Base-by-base conservation (phyloP, 139 green algal genomes). In the Mesotaenium endlicherianum region DNA sequence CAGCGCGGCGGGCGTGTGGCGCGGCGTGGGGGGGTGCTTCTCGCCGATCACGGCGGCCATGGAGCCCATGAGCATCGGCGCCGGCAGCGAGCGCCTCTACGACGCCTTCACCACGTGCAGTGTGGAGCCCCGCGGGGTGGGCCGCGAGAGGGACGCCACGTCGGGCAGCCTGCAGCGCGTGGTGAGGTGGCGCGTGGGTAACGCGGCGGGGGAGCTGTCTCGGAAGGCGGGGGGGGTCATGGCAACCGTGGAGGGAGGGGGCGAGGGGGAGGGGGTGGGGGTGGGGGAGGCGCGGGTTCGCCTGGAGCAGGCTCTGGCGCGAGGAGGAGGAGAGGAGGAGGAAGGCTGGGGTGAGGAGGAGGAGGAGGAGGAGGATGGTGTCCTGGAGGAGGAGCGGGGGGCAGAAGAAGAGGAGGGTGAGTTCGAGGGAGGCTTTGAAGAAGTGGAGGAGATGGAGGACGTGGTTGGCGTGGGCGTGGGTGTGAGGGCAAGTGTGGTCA, bases 11-110 rank as follows among this genome's bases (percentile, higher is more conserved):
- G 75, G 75, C 14, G 75, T 82, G 14, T 82, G 75, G 75, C 34
- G 42, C 16, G 75, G 75, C 26, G 75, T 79, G 30, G 75, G 14
- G 3, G 75, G 30, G 5, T 77, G 11, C 58, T 82, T 82, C 43
- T 82, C 75, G 36, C 75, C 75, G 11, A 82, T 79, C 58, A 82
- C 75, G 40, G 75, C 38, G 59, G 31, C 34, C 16, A 42, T 82
- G 75, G 75, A 82, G 75, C 75, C 75, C n/a, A 41, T 82, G 36
- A 31, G 44, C 31, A 36, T 82, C 55, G 75, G 60, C 38, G 55
- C 17, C 8, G 70, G 36, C 17, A 34, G 60, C 16, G 60, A 82
- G 59, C 70, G 70, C 59, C 75, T 82, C 14, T 82, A 82, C 43
- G 75, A 82, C 70, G 75, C 75, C 4, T 4, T 6, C 30, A 82